These are phyloP conservation scores for Fraxinus greggii DNA, from an alignment of 305 asterid species.

Conservation along the genomic window DNA sequence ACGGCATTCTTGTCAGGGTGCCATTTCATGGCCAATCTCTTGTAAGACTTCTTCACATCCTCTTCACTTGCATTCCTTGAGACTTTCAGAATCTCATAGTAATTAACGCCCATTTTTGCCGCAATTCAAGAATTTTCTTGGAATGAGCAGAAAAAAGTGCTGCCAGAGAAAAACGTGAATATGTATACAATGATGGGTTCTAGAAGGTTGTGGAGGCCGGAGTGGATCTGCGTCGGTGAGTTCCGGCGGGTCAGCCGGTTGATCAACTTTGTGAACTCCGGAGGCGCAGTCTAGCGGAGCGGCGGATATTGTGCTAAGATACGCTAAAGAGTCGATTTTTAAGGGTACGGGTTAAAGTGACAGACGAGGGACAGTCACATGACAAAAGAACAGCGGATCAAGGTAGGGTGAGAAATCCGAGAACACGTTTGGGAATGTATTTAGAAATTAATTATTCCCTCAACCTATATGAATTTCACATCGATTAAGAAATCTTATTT, in stretches of 20 bases:
- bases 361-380: slow-evolving; percentile 12
- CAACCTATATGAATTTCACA: too few relatives aligned
- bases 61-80: slow-evolving; percentile 63
- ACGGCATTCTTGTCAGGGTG: slow-evolving; percentile 90
- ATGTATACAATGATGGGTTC: slow-evolving; percentile 12
- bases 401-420: background rate
- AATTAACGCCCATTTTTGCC: slow-evolving; percentile 61
- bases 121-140: background rate
- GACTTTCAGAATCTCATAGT: slow-evolving; percentile 67
- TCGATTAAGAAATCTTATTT: too few relatives aligned
- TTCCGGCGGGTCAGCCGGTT: slow-evolving; percentile 41
- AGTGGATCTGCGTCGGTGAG: background rate
- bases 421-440: background rate
- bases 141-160: background rate
- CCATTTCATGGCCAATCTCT: slow-evolving; percentile 87
- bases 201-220: slow-evolving; percentile 17
- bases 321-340: slow-evolving; percentile 44
- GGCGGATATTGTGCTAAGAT: slow-evolving; percentile 51
- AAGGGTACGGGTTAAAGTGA: slow-evolving; percentile 24
- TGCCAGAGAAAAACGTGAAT: background rate
- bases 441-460: background rate
- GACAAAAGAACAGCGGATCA: background rate
- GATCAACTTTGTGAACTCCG: slow-evolving; percentile 31
- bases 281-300: slow-evolving; percentile 47
- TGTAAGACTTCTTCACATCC: slow-evolving; percentile 81